These are phyloP conservation scores for Trichothecium roseum DNA, from an alignment of 2,329 filamentous ascomycete genomes.

Conservation along the genomic window DNA sequence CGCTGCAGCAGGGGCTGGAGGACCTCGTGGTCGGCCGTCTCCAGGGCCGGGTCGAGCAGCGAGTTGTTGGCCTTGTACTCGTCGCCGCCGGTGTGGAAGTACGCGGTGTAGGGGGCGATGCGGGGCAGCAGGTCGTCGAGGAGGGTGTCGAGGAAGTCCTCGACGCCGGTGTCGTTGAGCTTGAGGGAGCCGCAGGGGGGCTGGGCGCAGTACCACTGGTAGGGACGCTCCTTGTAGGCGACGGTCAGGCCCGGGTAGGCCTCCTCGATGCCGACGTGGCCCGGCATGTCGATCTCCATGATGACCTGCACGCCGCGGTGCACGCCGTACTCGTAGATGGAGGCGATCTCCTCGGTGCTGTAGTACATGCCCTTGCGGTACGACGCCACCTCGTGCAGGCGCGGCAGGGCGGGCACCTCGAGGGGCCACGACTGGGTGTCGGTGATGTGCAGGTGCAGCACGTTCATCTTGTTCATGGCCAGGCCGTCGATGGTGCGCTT, in stretches of 20 bases:
- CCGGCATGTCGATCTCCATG: conserved; percentile 53
- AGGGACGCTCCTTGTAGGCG: conserved; percentile 43
- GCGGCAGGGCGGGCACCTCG: conserved; percentile 62
- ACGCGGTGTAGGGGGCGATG: conserved; percentile 53
- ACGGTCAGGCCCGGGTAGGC: conserved; percentile 45
- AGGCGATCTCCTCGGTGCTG: conserved; percentile 49
- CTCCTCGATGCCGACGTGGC: conserved; percentile 45
- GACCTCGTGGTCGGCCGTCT: conserved; percentile 52
- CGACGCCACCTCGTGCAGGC: conserved; percentile 61
- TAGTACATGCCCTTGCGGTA: conserved; percentile 61
- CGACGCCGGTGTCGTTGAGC: conserved; percentile 62
- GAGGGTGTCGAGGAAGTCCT: conserved; percentile 60
- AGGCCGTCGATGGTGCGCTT: conserved; percentile 66
- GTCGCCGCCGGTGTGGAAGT: conserved; percentile 84
- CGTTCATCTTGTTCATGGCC: conserved; percentile 74
- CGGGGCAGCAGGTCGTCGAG: conserved; percentile 70
- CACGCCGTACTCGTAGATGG: conserved; percentile 62
- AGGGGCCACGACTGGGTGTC: conserved; percentile 82
- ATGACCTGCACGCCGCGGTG: conserved; percentile 48
- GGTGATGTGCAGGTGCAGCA: conserved; percentile 70
- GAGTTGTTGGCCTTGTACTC: conserved; percentile 65
- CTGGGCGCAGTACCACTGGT: conserved; percentile 49
- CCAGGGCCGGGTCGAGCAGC: conserved; percentile 60
- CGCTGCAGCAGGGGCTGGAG: conserved; percentile 68
- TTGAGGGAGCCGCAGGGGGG: conserved; percentile 62